Evolutionary conservation across 805 yeast species (phyloP), one percentile per base, ranked within the genome.

Genomic region (Zygosaccharomyces siamensis): DNA sequence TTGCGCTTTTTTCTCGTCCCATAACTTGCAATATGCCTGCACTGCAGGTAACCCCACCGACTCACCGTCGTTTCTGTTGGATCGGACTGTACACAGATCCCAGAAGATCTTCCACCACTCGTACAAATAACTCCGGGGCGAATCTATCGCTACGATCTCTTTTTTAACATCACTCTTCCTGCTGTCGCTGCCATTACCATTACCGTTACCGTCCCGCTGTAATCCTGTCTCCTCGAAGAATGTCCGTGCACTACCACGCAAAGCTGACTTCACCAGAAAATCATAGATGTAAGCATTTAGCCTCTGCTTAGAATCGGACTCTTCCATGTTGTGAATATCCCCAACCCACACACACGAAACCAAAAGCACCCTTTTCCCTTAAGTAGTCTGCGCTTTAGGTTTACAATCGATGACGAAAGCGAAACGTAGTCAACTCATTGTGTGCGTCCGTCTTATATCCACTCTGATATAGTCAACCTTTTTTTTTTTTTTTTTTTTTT

Each of bases 81-180:
- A 81, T 57, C 89, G 76, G 2, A 95, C 95, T 60, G 86, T 86
- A 67, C 84, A 87, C 26, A 89, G 83, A 63, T 89, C 97, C 97
- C 97, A 90, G 64, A 89, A 90, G 14, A 90, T 81, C 72, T 82
- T 89, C 97, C 97, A 89, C 97, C 97, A 89, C 65, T 90, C 97
- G 60, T 80, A 83, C 21, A 89, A 69, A 60, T 88, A 89, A 5
- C 96, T 93, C 58, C 84, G 87, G 0, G 95, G 93, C 2, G 95
- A 84, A 61, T 89, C 93, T 76, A 60, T 93, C 76, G 59, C 66
- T 55, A 50, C 72, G 6, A 33, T 16, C 24, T 26, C 38, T 7
- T 27, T 20, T 18, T 14, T 28, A n/a, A 39, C 44, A 12, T 26
- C n/a, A 38, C 31, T 39, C 20, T 18, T 18, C 20, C 20, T 18